Evolutionary conservation across 768 basidiomycete genomes (phyloP).

Genomic region (Steccherinum ochraceum): DNA sequence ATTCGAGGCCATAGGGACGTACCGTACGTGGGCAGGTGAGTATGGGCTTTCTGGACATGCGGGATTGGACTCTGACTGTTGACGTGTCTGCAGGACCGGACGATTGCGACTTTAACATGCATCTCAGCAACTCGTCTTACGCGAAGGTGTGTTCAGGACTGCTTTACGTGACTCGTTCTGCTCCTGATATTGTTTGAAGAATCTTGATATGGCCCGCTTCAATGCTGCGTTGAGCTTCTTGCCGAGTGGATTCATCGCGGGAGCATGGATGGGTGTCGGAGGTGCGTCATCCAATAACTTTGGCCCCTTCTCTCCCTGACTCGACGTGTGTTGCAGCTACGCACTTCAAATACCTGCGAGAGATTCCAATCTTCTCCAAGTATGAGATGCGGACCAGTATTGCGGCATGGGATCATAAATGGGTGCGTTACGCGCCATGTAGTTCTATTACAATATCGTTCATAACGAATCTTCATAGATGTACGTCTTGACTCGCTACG

Average conservation of each 20-base stretch:
- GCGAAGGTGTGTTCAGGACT: slow-evolving; percentile 44
- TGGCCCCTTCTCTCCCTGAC: neutral
- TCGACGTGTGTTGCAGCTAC: slow-evolving; percentile 35
- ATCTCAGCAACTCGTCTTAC: slow-evolving; percentile 79
- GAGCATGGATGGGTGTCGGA: slow-evolving; percentile 57
- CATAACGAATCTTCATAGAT: slow-evolving; percentile 40
- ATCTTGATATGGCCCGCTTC: slow-evolving; percentile 33
- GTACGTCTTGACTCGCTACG: slow-evolving; percentile 59
- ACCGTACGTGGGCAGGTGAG: slow-evolving; percentile 47
- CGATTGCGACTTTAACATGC: slow-evolving; percentile 67
- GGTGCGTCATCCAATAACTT: slow-evolving; percentile 18
- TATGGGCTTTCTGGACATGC: slow-evolving; percentile 25
- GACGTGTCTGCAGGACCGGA: slow-evolving; percentile 45
- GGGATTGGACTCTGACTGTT: neutral
- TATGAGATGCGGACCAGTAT: slow-evolving; percentile 58
- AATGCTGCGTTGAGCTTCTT: slow-evolving; percentile 42
- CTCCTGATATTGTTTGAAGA: slow-evolving; percentile 12
- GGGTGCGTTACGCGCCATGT: slow-evolving; percentile 54
- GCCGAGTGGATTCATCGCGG: slow-evolving; percentile 49
- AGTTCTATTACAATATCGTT: neutral
- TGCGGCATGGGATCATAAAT: slow-evolving; percentile 72
- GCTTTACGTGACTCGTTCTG: neutral
- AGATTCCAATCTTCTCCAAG: slow-evolving; percentile 55
- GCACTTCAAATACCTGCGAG: slow-evolving; percentile 62
- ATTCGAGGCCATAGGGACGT: slow-evolving; percentile 35